phyloP scores from a whole-genome alignment of 108 stramenopile species.

The Cyclotella baltica region DNA sequence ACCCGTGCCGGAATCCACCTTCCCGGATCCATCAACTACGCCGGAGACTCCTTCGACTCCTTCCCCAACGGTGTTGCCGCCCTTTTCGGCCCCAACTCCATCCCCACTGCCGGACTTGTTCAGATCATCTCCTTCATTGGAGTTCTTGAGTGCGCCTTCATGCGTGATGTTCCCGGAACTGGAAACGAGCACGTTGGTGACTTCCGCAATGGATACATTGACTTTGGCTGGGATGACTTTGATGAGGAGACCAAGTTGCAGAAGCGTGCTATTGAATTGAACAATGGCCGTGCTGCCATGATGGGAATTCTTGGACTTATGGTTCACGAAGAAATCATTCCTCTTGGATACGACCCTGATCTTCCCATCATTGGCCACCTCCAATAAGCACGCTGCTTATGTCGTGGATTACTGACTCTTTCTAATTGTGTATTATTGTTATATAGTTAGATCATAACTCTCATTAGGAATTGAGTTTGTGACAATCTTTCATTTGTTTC shows the following conservation, averaged over 20 bases:
- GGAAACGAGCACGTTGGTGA: constrained; percentile 71
- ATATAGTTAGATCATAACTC: too few species aligned
- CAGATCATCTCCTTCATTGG: constrained; percentile 52
- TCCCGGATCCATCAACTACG: constrained; percentile 35
- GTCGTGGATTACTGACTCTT: too few species aligned
- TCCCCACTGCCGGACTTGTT: constrained; percentile 26
- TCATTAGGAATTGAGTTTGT: too few species aligned
- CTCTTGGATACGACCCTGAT: too few species aligned
- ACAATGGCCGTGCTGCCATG: too few species aligned
- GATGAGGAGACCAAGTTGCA: constrained; percentile 64
- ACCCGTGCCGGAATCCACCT: constrained; percentile 46
- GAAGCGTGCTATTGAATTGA: too few species aligned
- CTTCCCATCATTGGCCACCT: too few species aligned
- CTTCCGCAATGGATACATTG: constrained; percentile 74
- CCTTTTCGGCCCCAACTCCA: neutral
- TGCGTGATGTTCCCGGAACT: constrained; percentile 46
- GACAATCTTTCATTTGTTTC: too few species aligned
- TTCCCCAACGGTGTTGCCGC: constrained; percentile 5
- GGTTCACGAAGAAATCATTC: too few species aligned
- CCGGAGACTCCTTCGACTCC: constrained; percentile 22
- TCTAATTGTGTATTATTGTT: too few species aligned
- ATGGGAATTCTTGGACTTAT: too few species aligned
- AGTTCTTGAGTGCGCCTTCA: constrained; percentile 41
- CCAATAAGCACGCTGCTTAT: too few species aligned
- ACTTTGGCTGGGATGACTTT: constrained; percentile 78